These are phyloP conservation scores for Phytophthora lateralis DNA, from an alignment of 352 stramenopile genomes.

Conservation along the genomic window DNA sequence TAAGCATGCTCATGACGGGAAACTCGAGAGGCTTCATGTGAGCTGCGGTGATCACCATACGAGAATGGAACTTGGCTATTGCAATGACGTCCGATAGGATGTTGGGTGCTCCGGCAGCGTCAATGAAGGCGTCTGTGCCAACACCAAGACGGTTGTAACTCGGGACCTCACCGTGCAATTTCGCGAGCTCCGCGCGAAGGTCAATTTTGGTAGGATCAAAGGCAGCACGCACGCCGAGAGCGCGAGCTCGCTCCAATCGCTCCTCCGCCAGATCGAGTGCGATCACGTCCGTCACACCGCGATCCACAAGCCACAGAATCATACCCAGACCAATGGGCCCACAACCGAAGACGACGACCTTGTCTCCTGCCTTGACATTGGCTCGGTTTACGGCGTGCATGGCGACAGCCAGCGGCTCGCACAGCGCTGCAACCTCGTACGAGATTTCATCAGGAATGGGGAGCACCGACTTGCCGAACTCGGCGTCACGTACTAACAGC, in stretches of 20 bases:
- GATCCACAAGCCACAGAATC: conserved; percentile 33
- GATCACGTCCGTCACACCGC: conserved; percentile 25
- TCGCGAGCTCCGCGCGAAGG: conserved; percentile 23
- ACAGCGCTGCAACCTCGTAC: conserved; percentile 28
- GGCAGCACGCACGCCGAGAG: conserved; percentile 20
- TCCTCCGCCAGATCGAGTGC: conserved; percentile 31
- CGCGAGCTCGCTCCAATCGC: conserved; percentile 26
- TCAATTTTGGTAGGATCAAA: conserved; percentile 32
- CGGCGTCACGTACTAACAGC: conserved; percentile 27
- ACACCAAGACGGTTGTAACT: conserved; percentile 34
- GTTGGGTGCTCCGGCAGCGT: conserved; percentile 22
- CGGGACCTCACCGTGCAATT: conserved; percentile 29
- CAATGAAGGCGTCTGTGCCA: conserved; percentile 32
- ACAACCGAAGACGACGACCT: conserved; percentile 34
- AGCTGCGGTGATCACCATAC: conserved; percentile 28
- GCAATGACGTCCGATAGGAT: conserved; percentile 26
- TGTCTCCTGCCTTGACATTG: conserved; percentile 30
- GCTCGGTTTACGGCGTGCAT: conserved; percentile 32
- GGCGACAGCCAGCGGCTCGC: conserved; percentile 29
- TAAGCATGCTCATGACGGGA: conserved; percentile 29
- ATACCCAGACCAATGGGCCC: conserved; percentile 30
- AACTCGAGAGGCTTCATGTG: conserved; percentile 29
- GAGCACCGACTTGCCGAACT: conserved; percentile 26
- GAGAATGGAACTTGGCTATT: conserved; percentile 31
- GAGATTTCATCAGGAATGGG: conserved; percentile 32